A percentile compares a stretch with the other conserved stretches of the same genome.
phyloP scores from a whole-genome alignment of 2,329 filamentous ascomycete genomes.

The Alternaria dauci region DNA sequence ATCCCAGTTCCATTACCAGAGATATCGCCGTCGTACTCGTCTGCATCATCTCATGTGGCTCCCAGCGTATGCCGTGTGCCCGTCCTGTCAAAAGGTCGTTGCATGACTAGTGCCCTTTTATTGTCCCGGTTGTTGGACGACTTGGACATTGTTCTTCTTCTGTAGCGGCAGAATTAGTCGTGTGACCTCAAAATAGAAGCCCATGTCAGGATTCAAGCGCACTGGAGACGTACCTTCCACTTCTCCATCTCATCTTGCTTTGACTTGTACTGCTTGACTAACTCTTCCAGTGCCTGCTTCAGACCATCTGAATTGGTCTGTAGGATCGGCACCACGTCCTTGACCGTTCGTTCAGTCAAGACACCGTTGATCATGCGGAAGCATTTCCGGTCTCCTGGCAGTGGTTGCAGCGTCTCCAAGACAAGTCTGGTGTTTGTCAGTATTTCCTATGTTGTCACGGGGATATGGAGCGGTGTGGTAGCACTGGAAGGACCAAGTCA shows the following conservation, averaged over 20 bases:
- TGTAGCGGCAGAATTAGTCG: conserved; percentile 52
- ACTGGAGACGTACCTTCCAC: conserved; percentile 82
- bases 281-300: conserved; percentile 90
- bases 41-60: conserved; percentile 25
- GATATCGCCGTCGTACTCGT: conserved; percentile 19
- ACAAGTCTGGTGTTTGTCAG: conserved; percentile 73
- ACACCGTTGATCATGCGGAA: conserved; percentile 99
- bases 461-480: conserved; percentile 31
- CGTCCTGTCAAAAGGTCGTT: conserved; percentile 23
- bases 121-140: conserved; percentile 73
- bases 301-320: conserved; percentile 94
- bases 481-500: conserved; percentile 3
- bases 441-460: conserved; percentile 4
- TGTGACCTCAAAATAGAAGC: not conserved
- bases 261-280: conserved; percentile 94
- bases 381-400: conserved; percentile 88
- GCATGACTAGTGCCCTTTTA: conserved; percentile 24
- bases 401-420: conserved; percentile 85
- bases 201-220: not conserved
- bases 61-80: conserved; percentile 23
- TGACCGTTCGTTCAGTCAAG: conserved; percentile 89
- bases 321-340: conserved; percentile 89
- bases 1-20: conserved; percentile 12
- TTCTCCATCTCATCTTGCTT: conserved; percentile 96
- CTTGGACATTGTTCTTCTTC: conserved; percentile 91